Conservation (phyloP, 1,139 yeast genomes). For the Saccharomyces hybrid region DNA sequence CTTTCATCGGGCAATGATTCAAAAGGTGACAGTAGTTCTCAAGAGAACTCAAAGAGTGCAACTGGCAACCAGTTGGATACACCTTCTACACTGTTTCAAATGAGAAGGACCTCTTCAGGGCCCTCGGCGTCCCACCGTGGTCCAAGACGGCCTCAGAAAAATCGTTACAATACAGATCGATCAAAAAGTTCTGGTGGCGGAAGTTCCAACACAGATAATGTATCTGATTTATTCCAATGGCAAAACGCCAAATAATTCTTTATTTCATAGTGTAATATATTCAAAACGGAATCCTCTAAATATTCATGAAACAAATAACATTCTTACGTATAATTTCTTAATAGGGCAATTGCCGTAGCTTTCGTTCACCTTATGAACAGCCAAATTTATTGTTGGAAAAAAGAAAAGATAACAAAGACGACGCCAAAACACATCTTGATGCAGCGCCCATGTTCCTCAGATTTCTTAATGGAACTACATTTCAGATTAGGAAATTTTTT, state of each 20-base stretch:
- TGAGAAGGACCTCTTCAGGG: background rate
- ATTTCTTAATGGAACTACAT: background rate
- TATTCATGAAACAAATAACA: background rate
- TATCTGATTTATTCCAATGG: constrained; percentile 24
- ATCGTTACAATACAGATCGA: constrained; percentile 1
- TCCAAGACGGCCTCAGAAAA: constrained; percentile 14
- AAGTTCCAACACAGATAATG: constrained; percentile 9
- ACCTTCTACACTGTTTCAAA: background rate
- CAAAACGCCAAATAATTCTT: constrained; percentile 18
- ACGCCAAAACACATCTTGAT: background rate
- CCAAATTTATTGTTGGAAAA: background rate
- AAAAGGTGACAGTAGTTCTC: background rate
- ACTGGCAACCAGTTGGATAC: background rate
- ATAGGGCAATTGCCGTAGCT: background rate
- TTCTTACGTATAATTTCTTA: background rate
- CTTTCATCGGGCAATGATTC: background rate
- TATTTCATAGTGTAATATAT: background rate
- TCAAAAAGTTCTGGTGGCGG: background rate
- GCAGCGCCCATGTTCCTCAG: background rate
- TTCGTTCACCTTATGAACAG: background rate
- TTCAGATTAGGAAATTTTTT: background rate
- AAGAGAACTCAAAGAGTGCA: background rate
- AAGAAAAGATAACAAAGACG: background rate
- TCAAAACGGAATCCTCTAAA: background rate
- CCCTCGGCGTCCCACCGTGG: constrained; percentile 9